These are phyloP conservation scores for Apiospora hydei DNA, from an alignment of 2,329 filamentous ascomycete species.

Conservation along the genomic window DNA sequence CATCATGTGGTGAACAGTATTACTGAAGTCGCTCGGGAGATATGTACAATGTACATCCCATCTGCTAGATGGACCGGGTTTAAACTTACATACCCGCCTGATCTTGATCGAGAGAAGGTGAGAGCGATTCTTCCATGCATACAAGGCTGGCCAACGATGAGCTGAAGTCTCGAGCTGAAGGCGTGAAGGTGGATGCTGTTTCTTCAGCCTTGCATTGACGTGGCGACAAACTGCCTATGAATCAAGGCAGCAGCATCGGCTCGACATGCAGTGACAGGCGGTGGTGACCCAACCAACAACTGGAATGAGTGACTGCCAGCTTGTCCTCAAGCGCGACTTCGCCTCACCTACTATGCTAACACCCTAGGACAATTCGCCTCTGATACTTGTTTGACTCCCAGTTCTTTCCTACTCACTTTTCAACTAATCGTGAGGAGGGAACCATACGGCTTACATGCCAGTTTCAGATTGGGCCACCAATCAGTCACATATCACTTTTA, in stretches of 20 bases:
- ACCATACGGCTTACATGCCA: neutral
- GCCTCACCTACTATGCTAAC: neutral
- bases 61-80: neutral
- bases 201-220: neutral
- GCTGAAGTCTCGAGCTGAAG: neutral
- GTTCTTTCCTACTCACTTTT: neutral
- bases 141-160: slow-evolving; percentile 2
- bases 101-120: neutral
- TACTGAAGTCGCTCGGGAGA: neutral
- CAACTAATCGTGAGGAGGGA: neutral
- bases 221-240: neutral
- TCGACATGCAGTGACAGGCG: neutral
- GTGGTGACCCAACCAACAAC: neutral
- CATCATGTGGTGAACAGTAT: neutral
- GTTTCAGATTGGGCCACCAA: neutral
- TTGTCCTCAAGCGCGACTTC: slow-evolving; percentile 6
- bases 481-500: neutral
- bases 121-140: neutral
- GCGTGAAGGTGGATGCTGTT: neutral
- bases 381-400: neutral
- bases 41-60: neutral
- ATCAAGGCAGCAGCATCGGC: neutral
- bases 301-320: neutral
- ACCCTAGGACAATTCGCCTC: neutral
- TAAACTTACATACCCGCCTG: neutral